Conservation (phyloP, 208 protist genomes). For the Leishmania major region DNA sequence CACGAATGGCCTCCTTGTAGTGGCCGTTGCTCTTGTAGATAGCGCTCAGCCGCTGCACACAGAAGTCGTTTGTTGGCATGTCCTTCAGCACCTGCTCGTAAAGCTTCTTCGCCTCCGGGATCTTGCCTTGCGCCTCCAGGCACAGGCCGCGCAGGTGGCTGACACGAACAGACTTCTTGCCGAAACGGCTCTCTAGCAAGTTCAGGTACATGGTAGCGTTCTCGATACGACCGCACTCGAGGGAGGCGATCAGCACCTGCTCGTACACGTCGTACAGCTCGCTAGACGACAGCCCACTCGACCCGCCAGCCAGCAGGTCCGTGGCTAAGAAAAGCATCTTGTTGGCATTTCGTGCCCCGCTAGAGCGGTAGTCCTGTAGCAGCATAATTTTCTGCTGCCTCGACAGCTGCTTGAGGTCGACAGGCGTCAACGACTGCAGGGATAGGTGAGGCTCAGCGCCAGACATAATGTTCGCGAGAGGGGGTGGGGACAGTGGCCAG, state of each 20-base stretch:
- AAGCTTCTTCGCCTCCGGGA: conserved; percentile 53
- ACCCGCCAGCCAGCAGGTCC: conserved; percentile 73
- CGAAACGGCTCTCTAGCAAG: conserved; percentile 77
- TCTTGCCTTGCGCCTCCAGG: conserved; percentile 71
- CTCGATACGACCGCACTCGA: conserved; percentile 72
- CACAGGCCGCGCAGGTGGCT: conserved; percentile 76
- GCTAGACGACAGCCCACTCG: conserved; percentile 38
- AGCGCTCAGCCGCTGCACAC: conserved; percentile 66
- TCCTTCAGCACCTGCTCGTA: conserved; percentile 68
- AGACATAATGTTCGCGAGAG: neutral
- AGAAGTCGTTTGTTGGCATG: conserved; percentile 62
- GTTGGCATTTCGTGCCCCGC: conserved; percentile 56
- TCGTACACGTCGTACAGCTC: conserved; percentile 81
- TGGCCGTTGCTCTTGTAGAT: conserved; percentile 78
- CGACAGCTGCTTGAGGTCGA: conserved; percentile 79
- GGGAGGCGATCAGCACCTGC: conserved; percentile 76
- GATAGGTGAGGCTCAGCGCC: conserved; percentile 22
- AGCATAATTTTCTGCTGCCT: conserved; percentile 64
- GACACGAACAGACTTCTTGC: conserved; percentile 69
- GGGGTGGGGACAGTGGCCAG: neutral
- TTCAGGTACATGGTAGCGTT: conserved; percentile 64
- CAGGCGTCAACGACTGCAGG: conserved; percentile 59
- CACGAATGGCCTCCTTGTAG: conserved; percentile 68
- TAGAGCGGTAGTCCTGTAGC: conserved; percentile 55
- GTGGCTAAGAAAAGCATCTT: conserved; percentile 74